Evolutionary conservation across 805 yeast genomes (phyloP).

Genomic region (Pichia rugopelliculosa): DNA sequence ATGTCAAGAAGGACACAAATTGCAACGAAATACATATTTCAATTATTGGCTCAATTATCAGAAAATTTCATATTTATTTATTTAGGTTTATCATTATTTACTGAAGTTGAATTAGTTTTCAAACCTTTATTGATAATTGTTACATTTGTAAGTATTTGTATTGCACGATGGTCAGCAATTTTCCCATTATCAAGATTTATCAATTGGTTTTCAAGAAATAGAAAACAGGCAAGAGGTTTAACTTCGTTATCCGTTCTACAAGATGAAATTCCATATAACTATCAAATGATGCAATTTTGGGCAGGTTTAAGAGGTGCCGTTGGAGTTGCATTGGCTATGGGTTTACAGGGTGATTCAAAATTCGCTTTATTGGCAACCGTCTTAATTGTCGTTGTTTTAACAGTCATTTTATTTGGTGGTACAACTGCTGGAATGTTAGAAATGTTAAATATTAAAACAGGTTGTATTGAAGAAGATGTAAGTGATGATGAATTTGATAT

Average conservation of each 20-base stretch:
- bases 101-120: slow-evolving; percentile 92
- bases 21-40: slow-evolving; percentile 92
- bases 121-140: slow-evolving; percentile 89
- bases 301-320: slow-evolving; percentile 99
- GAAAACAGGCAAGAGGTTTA: slow-evolving; percentile 43
- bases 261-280: slow-evolving; percentile 89
- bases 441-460: slow-evolving; percentile 85
- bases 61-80: slow-evolving; percentile 96
- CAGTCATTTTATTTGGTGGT: slow-evolving; percentile 95
- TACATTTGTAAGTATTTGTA: slow-evolving; percentile 82
- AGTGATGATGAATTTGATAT: slow-evolving; percentile 95
- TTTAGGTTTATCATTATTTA: slow-evolving; percentile 86
- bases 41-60: slow-evolving; percentile 85
- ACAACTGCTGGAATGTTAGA: slow-evolving; percentile 98
- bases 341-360: slow-evolving; percentile 89
- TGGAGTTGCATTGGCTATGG: slow-evolving; percentile 98
- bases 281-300: slow-evolving; percentile 99
- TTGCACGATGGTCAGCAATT: slow-evolving; percentile 95
- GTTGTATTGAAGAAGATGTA: slow-evolving; percentile 74
- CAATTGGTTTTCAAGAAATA: slow-evolving; percentile 67
- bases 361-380: slow-evolving; percentile 89
- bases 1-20: slow-evolving; percentile 97
- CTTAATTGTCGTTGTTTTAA: slow-evolving; percentile 89
- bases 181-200: slow-evolving; percentile 84
- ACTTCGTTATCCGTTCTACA: slow-evolving; percentile 33